These are phyloP conservation scores for Trametes villosa DNA, from an alignment of 768 basidiomycete species.

Conservation along the genomic window DNA sequence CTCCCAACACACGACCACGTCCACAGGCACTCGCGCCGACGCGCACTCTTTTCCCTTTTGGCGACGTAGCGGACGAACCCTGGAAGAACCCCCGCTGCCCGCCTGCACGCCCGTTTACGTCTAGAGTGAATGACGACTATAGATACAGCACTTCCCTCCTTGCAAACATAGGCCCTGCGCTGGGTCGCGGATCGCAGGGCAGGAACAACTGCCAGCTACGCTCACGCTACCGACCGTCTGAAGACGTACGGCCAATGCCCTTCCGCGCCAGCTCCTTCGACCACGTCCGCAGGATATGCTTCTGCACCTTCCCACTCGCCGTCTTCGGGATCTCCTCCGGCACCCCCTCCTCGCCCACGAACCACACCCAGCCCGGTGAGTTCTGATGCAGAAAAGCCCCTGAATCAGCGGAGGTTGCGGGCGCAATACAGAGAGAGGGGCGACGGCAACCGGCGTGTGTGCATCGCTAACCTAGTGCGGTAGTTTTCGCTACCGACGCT, in stretches of 20 bases:
- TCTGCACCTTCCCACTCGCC: constrained; percentile 87
- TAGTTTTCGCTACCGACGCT: not conserved
- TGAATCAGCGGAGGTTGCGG: constrained; percentile 7
- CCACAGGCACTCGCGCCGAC: too few relatives aligned
- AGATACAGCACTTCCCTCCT: not conserved
- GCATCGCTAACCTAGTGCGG: not conserved
- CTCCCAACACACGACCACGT: too few relatives aligned
- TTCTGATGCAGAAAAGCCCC: constrained; percentile 49
- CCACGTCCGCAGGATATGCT: constrained; percentile 77
- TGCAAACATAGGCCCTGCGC: too few relatives aligned
- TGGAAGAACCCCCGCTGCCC: constrained; percentile 6
- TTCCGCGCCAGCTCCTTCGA: constrained; percentile 55
- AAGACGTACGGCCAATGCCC: constrained; percentile 42
- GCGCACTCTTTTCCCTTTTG: too few relatives aligned
- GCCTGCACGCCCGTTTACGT: constrained; percentile 7
- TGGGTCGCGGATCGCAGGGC: not conserved
- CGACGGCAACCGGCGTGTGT: not conserved
- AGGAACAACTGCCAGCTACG: not conserved
- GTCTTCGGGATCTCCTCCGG: constrained; percentile 75
- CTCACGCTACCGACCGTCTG: constrained; percentile 5
- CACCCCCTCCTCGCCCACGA: constrained; percentile 66
- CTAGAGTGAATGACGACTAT: not conserved
- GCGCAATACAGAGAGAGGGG: not conserved
- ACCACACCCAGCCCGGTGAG: constrained; percentile 84
- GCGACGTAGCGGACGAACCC: not conserved